Percentiles rank a stretch among this genome's conserved stretches.
These are phyloP conservation scores for Sabuloglossum arenarium DNA, from an alignment of 495 filamentous ascomycete species.

Conservation along the genomic window DNA sequence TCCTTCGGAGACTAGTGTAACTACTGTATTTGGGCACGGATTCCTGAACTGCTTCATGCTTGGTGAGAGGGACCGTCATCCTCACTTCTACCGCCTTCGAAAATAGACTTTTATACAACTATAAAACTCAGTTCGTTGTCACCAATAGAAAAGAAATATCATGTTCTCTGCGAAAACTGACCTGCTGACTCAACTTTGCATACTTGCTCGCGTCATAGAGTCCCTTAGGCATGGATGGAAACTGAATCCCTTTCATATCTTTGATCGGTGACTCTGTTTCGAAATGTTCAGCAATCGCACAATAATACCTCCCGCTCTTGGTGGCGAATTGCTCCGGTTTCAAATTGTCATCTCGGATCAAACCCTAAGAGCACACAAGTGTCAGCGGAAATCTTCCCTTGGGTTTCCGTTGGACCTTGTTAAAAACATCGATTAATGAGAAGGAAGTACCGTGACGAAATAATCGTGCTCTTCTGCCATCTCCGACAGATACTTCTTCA, in stretches of 20 bases:
- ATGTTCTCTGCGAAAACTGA: not conserved
- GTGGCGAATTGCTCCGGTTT: not conserved
- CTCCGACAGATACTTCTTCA: not conserved
- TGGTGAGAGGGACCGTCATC: not conserved
- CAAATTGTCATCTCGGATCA: not conserved
- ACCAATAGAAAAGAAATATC: not conserved
- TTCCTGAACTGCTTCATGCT: constrained; percentile 1
- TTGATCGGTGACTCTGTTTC: constrained; percentile 13
- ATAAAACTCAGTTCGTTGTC: not conserved
- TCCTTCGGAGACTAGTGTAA: constrained; percentile 15
- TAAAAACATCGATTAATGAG: too few relatives aligned
- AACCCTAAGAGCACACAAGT: not conserved
- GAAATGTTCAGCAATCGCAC: constrained; percentile 3
- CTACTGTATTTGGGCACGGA: constrained; percentile 14
- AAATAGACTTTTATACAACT: constrained; percentile 1
- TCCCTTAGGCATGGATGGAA: constrained; percentile 1
- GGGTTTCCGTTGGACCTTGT: too few relatives aligned
- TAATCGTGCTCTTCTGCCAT: not conserved
- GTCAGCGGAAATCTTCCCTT: not conserved
- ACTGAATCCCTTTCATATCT: constrained; percentile 12
- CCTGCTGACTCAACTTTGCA: not conserved
- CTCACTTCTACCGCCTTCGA: not conserved
- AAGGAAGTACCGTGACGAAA: constrained; percentile 1
- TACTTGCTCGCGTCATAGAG: constrained; percentile 4
- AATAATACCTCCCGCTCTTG: not conserved